A percentile compares a stretch with the other conserved stretches of the same genome.
phyloP scores from a whole-genome alignment of 2,329 filamentous ascomycete genomes.

The Cytospora schulzeri region DNA sequence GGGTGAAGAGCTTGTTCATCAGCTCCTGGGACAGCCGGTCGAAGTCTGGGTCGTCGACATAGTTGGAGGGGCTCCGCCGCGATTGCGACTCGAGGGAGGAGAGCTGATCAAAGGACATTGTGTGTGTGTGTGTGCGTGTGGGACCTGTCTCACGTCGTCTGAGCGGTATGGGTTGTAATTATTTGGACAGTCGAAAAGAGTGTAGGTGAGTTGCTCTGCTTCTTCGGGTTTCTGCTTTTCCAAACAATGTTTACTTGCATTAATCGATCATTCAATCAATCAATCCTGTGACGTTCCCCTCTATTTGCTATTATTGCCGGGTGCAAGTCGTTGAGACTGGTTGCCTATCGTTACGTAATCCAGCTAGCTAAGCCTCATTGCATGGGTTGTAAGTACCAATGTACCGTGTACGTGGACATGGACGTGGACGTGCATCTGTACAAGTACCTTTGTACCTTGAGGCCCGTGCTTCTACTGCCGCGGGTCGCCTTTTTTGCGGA shows the following conservation, averaged over 20 bases:
- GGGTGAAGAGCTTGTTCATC: slow-evolving; percentile 84
- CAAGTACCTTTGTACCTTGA: too few species aligned
- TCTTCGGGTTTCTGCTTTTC: slow-evolving; percentile 2
- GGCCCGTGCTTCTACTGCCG: slow-evolving; percentile 7
- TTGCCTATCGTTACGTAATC: slow-evolving; percentile 21
- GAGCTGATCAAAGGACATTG: slow-evolving; percentile 91
- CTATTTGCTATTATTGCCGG: too few species aligned
- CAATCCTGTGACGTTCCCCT: slow-evolving; percentile 22
- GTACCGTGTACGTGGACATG: not conserved
- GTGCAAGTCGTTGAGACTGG: slow-evolving; percentile 3
- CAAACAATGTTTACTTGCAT: not conserved
- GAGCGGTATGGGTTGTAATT: not conserved
- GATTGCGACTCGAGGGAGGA: slow-evolving; percentile 79
- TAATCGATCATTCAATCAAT: not conserved
- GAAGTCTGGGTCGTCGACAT: slow-evolving; percentile 92
- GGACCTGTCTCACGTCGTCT: not conserved
- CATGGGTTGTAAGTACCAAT: not conserved
- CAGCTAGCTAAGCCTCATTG: not conserved
- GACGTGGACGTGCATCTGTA: not conserved
- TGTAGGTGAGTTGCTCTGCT: not conserved
- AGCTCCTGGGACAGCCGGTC: slow-evolving; percentile 78
- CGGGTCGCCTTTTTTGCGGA: slow-evolving; percentile 22
- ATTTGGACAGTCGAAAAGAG: too few species aligned
- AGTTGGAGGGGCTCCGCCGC: slow-evolving; percentile 54
- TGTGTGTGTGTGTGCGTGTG: too few species aligned